Percentiles rank a stretch among this genome's conserved stretches.
Evolutionary conservation across 768 basidiomycete species (phyloP).

Genomic region (Mrakia blollopis): DNA sequence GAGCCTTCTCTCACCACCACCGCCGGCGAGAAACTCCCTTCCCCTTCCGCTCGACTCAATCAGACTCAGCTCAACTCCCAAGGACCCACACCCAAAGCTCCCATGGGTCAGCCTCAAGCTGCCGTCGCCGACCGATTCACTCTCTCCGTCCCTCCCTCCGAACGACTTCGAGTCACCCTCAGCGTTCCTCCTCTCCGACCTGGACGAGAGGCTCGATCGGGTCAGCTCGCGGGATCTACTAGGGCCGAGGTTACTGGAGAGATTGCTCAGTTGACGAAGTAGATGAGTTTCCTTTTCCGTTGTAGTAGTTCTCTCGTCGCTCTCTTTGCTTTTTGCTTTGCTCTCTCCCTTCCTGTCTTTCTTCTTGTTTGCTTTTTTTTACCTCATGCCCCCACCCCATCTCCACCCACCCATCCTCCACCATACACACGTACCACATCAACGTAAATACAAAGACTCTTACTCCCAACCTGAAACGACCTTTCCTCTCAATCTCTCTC

Average conservation of each 20-base stretch:
- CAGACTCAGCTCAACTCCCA: conserved; percentile 40
- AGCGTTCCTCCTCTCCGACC: conserved; percentile 40
- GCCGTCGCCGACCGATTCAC: conserved; percentile 41
- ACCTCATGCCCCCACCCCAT: background rate
- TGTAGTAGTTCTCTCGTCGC: conserved; percentile 34
- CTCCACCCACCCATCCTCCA: too few species aligned
- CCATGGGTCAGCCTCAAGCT: conserved; percentile 55
- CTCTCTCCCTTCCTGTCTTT: conserved; percentile 34
- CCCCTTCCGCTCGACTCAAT: conserved; percentile 31
- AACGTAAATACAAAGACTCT: too few species aligned
- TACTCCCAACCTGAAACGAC: too few species aligned
- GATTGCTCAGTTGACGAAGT: conserved; percentile 33
- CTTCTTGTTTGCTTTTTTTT: conserved; percentile 35
- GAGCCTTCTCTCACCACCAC: conserved; percentile 27
- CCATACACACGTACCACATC: background rate
- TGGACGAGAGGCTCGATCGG: conserved; percentile 30
- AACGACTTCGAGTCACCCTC: conserved; percentile 61
- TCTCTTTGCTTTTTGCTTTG: conserved; percentile 42
- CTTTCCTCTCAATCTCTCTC: too few species aligned
- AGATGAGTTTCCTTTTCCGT: background rate
- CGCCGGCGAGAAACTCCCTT: conserved; percentile 16
- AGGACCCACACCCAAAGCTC: conserved; percentile 37
- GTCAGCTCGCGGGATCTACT: conserved; percentile 33
- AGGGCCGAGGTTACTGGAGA: conserved; percentile 39
- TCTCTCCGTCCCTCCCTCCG: conserved; percentile 60